Evolutionary conservation across 768 basidiomycete species (phyloP).

Genomic region (Infundibulicybe gibba): DNA sequence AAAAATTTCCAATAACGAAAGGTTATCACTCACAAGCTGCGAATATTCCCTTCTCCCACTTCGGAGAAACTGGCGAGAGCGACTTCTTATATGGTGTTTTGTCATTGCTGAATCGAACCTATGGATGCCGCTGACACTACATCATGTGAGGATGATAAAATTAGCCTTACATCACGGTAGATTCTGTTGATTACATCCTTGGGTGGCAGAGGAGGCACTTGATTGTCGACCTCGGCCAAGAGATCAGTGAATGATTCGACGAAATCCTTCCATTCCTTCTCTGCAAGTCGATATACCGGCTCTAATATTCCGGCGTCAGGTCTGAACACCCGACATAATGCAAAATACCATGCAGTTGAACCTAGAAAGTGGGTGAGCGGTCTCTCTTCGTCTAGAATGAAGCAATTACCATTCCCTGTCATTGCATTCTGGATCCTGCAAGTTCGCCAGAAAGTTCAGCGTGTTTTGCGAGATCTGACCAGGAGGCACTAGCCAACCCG

Average conservation of each 20-base stretch:
- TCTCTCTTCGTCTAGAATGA: neutral
- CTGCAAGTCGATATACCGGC: slow-evolving; percentile 75
- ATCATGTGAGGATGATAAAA: neutral
- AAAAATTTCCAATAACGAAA: neutral
- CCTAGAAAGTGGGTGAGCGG: slow-evolving; percentile 37
- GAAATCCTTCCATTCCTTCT: slow-evolving; percentile 88
- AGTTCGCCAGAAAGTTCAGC: slow-evolving; percentile 66
- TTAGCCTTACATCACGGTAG: slow-evolving; percentile 73
- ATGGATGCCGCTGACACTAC: neutral
- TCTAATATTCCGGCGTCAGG: slow-evolving; percentile 35
- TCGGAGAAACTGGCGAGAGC: slow-evolving; percentile 82
- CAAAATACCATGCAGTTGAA: slow-evolving; percentile 73
- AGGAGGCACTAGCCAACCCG: slow-evolving; percentile 73
- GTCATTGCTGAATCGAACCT: slow-evolving; percentile 90
- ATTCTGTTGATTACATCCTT: slow-evolving; percentile 93
- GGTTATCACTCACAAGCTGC: slow-evolving; percentile 64
- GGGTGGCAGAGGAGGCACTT: slow-evolving; percentile 85
- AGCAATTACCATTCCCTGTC: slow-evolving; percentile 70
- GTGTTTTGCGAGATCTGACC: slow-evolving; percentile 87
- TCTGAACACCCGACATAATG: neutral
- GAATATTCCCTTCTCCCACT: slow-evolving; percentile 89
- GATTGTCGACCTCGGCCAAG: slow-evolving; percentile 69
- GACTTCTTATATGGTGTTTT: slow-evolving; percentile 93
- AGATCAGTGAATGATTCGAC: slow-evolving; percentile 66
- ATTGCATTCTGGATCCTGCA: slow-evolving; percentile 75